These are phyloP conservation scores for Allantophomopsis cytisporea DNA, from an alignment of 2,329 filamentous ascomycete genomes.

Conservation along the genomic window DNA sequence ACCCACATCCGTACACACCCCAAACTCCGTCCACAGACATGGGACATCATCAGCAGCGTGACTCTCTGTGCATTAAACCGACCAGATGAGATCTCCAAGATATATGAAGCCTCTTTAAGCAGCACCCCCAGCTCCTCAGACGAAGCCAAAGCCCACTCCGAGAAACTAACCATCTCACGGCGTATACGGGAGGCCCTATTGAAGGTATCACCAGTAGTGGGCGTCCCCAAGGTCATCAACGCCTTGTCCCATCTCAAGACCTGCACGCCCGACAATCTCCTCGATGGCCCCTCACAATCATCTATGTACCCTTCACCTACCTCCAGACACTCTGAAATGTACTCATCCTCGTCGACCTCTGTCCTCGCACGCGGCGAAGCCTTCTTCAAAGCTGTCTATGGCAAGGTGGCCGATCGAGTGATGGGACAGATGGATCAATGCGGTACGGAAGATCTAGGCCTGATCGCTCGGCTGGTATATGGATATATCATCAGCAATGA, in stretches of 20 bases:
- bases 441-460: conserved; percentile 34
- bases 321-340: conserved; percentile 23
- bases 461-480: conserved; percentile 32
- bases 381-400: conserved; percentile 35
- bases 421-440: conserved; percentile 32
- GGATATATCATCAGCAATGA: conserved; percentile 33
- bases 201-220: conserved; percentile 31
- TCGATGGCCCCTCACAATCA: conserved; percentile 19
- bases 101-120: conserved; percentile 28
- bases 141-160: conserved; percentile 15
- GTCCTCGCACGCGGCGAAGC: conserved; percentile 27
- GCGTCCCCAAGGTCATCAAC: conserved; percentile 38
- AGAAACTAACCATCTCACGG: conserved; percentile 27
- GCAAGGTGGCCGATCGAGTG: conserved; percentile 30
- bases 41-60: conserved; percentile 33
- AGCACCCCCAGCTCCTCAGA: conserved; percentile 13
- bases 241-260: conserved; percentile 29
- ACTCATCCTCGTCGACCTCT: conserved; percentile 18
- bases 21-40: conserved; percentile 27
- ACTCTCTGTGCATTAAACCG: conserved; percentile 32
- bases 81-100: conserved; percentile 29
- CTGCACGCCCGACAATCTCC: conserved; percentile 25
- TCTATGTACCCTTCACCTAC: conserved; percentile 21
- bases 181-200: conserved; percentile 34
- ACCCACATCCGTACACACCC: conserved; percentile 25